Base-by-base conservation (phyloP, 768 basidiomycete species). In the Suillus subluteus region DNA sequence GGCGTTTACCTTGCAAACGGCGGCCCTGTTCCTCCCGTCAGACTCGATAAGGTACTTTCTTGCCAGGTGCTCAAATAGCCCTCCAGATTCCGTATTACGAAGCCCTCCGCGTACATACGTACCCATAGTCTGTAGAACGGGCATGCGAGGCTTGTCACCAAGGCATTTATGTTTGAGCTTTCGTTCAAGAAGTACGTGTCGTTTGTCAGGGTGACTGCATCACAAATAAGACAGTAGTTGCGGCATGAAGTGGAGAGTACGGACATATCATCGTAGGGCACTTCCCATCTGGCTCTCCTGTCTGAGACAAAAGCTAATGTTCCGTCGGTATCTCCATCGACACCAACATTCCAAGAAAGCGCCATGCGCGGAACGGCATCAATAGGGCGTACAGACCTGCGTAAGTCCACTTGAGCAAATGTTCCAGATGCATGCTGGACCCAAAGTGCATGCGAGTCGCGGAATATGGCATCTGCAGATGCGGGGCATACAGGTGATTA, bases 251-350 rank as follows among this genome's bases (percentile, higher is more conserved):
- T 4, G 8, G 41, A 61, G 18, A n/a, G 15, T 18, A 78, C 88
- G 63, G 71, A 93, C 93, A 89, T 71, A 71, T 95, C 94, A 68
- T 95, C 94, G 66, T 91, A 95, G 3, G 94, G 94, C 3, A 89
- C 74, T 70, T 94, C 91, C 82, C 86, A 88, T 46, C 73, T 74
- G 6, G 72, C 68, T 50, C 78, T 79, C n/a, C 76, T 78, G 62
- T 91, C 91, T 2, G 85, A 75, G 13, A 90, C 87, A 69, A 95
- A 94, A 7, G 88, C 80, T 54, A 95, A 74, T 3, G 87, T 82
- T 4, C 91, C 91, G 1, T 77, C 70, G 15, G 82, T 76, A 4
- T 67, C 62, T 21, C 73, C 65, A 35, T 66, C 65, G 26, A 54
- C 21, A 40, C 69, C 66, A 1, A 61, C 83, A 37, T 88, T 86